Base-by-base conservation (phyloP, 2,329 filamentous ascomycete species). In the Fusarium paranaense region DNA sequence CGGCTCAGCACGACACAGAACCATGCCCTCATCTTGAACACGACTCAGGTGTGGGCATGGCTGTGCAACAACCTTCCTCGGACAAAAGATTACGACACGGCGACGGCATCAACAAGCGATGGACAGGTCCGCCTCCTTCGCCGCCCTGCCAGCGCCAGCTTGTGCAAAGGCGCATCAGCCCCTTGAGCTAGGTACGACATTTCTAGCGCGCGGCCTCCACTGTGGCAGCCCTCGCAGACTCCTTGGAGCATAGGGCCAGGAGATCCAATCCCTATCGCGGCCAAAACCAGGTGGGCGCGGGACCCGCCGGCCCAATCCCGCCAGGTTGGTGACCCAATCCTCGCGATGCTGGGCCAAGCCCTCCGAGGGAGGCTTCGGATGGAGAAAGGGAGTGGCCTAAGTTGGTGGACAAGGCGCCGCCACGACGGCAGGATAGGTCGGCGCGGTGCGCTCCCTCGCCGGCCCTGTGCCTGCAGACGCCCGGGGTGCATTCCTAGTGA, bases 361-460 rank as follows among this genome's bases (percentile, higher is more conserved):
- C 69, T 62, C 73, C 62, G 59, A 76, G 74, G 74, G 74, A 76
- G 66, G 60, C 64, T 67, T 69, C 67, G 52, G 72, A 76, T 74
- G 74, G 75, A 69, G 62, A 73, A 65, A 75, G 59, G 74, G 61
- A 69, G 69, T 76, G 67, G 71, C 56, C 67, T 69, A 61, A 65
- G 66, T 68, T 65, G 71, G 62, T 79, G 74, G 70, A 62, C 71
- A 76, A 52, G 73, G 77, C 77, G 77, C 74, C 77, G 71, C 77
- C 77, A 78, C 76, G 77, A 77, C 77, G 74, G 72, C 74, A 79
- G 73, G 74, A 78, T 60, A 76, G 70, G 68, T 63, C 75, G 71
- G 75, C 72, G 70, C 73, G 69, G 74, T 68, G 74, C 69, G 72
- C 61, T 70, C 67, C 64, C 70, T 74, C 66, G 47, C 64, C 52